Evolutionary conservation across 495 filamentous ascomycete species (phyloP).

Genomic region (Entonaema liquescens): DNA sequence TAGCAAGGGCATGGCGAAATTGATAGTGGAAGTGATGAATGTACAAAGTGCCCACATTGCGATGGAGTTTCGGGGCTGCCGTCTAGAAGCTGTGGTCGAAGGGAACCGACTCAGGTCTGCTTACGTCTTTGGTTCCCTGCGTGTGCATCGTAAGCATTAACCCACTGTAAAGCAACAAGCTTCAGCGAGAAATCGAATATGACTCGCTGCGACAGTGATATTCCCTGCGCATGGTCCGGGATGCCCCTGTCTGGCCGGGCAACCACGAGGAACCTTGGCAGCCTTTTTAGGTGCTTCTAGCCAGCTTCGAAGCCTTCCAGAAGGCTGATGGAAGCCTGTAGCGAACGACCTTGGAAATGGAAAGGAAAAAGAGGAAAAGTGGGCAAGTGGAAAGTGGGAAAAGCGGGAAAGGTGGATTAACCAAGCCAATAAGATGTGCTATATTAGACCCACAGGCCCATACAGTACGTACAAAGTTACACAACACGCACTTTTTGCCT

Average conservation of each 20-base stretch:
- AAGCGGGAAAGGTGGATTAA: conserved; percentile 35
- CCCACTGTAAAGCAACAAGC: conserved; percentile 34
- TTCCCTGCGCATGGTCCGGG: conserved; percentile 38
- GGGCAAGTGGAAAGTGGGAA: conserved; percentile 24
- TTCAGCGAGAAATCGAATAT: conserved; percentile 25
- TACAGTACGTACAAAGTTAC: conserved; percentile 23
- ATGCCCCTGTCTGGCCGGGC: conserved; percentile 32
- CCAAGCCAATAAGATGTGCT: conserved; percentile 23
- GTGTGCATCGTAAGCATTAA: conserved; percentile 41
- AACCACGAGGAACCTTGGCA: conserved; percentile 27
- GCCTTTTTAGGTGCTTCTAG: conserved; percentile 32
- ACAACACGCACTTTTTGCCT: conserved; percentile 20
- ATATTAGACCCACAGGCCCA: neutral
- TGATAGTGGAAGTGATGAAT: conserved; percentile 32
- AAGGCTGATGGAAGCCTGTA: conserved; percentile 47
- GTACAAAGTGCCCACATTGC: conserved; percentile 24
- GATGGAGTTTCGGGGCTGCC: conserved; percentile 35
- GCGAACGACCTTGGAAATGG: conserved; percentile 16
- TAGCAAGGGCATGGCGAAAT: conserved; percentile 34
- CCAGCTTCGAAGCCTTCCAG: conserved; percentile 44
- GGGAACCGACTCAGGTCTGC: conserved; percentile 37
- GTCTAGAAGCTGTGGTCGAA: conserved; percentile 15
- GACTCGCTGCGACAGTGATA: conserved; percentile 26
- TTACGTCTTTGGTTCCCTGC: conserved; percentile 32
- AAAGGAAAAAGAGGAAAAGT: conserved; percentile 26